Evolutionary conservation across 805 yeast genomes (phyloP).

Genomic region (Candida nanaspora): DNA sequence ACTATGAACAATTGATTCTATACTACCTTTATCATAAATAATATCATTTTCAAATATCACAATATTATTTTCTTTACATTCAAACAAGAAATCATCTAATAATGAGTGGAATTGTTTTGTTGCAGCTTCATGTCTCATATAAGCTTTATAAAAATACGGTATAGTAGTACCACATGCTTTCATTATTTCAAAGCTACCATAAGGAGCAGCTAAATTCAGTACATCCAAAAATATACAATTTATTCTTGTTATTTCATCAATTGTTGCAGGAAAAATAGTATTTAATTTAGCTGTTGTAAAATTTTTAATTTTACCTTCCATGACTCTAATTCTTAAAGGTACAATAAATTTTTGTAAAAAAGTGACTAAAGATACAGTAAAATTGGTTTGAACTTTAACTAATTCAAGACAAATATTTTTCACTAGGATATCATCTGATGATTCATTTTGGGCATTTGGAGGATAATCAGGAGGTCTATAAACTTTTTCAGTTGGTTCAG

Average conservation of each 20-base stretch:
- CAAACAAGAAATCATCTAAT: constrained; percentile 34
- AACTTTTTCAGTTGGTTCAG: constrained; percentile 70
- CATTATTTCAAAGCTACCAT: constrained; percentile 69
- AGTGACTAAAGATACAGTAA: constrained; percentile 63
- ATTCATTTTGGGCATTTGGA: constrained; percentile 11
- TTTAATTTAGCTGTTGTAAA: constrained; percentile 63
- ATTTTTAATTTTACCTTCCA: constrained; percentile 45
- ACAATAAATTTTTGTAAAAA: constrained; percentile 73
- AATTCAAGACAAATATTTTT: constrained; percentile 60
- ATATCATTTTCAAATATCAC: constrained; percentile 19
- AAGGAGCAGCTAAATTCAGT: constrained; percentile 54
- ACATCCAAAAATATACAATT: constrained; percentile 81
- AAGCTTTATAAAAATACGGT: constrained; percentile 89
- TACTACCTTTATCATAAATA: constrained; percentile 39
- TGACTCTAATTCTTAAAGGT: constrained; percentile 65
- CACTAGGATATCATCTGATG: constrained; percentile 31
- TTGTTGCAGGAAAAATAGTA: constrained; percentile 85
- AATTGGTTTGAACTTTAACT: constrained; percentile 62
- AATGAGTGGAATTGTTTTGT: constrained; percentile 52
- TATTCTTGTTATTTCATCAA: constrained; percentile 87
- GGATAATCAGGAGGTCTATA: constrained; percentile 52
- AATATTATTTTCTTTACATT: constrained; percentile 24
- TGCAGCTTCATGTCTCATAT: constrained; percentile 92
- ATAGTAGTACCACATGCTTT: constrained; percentile 76
- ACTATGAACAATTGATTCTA: constrained; percentile 58